Conservation (phyloP, 305 asterid genomes). For the Petunia hybrid region DNA sequence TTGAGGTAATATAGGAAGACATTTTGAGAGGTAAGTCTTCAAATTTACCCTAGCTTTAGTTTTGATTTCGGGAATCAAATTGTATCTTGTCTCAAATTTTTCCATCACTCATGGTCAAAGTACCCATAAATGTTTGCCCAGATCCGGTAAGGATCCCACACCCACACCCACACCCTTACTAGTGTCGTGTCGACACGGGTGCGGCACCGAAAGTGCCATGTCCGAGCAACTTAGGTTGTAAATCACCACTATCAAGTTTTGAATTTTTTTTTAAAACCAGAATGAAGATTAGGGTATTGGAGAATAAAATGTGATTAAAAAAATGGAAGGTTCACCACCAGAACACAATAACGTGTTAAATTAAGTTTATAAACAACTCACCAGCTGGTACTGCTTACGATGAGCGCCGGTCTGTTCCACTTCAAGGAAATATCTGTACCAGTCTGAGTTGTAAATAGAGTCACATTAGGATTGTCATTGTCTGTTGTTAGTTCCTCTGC, state of each 20-base stretch:
- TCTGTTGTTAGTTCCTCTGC: slow-evolving; percentile 53
- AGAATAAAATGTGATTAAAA: not conserved
- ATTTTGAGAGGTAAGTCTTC: not conserved
- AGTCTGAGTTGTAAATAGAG: slow-evolving; percentile 68
- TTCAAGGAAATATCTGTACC: slow-evolving; percentile 65
- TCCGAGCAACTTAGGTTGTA: slow-evolving; percentile 1
- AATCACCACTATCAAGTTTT: slow-evolving; percentile 7
- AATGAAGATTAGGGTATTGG: slow-evolving; percentile 12
- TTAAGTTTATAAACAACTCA: slow-evolving; percentile 44
- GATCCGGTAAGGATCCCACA: too few species aligned
- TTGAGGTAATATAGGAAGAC: too few species aligned
- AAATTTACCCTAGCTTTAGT: too few species aligned
- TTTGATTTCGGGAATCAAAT: too few species aligned
- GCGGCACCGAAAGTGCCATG: too few species aligned
- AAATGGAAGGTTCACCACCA: not conserved
- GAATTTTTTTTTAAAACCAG: not conserved
- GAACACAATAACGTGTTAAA: slow-evolving; percentile 34
- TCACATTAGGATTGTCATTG: slow-evolving; percentile 52
- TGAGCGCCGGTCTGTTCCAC: slow-evolving; percentile 83
- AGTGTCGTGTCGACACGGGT: too few species aligned
- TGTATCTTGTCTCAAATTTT: too few species aligned
- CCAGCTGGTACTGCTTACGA: slow-evolving; percentile 99
- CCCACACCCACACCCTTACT: too few species aligned
- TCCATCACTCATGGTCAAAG: too few species aligned
- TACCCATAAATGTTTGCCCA: too few species aligned